Evolutionary conservation across 345 rosid genomes (phyloP).

Genomic region (Lumnitzera littorea): DNA sequence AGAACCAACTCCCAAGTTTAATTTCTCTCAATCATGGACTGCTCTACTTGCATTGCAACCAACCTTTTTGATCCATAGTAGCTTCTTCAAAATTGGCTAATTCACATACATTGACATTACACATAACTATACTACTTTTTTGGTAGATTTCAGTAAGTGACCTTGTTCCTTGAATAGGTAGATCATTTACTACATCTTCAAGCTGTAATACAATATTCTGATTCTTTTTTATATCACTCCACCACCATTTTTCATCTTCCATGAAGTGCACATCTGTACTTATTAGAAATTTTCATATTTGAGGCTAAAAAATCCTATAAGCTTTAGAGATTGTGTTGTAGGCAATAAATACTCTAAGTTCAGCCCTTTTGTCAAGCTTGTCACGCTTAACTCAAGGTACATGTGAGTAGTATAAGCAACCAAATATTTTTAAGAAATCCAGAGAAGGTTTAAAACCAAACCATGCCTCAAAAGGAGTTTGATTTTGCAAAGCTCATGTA

Average conservation of each 20-base stretch:
- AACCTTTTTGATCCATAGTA: background rate
- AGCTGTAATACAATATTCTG: too few species aligned
- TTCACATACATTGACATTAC: background rate
- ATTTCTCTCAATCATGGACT: slow-evolving; percentile 2
- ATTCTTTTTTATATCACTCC: background rate
- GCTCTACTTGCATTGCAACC: slow-evolving; percentile 3
- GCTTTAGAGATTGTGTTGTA: slow-evolving; percentile 6
- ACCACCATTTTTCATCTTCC: background rate
- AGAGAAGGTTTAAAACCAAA: background rate
- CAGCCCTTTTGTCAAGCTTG: slow-evolving; percentile 4
- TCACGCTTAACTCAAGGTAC: slow-evolving; percentile 6
- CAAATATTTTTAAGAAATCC: background rate
- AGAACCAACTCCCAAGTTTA: background rate
- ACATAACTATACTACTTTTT: background rate
- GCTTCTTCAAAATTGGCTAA: background rate
- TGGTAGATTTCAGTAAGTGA: background rate
- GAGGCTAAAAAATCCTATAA: slow-evolving; percentile 7
- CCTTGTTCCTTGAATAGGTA: slow-evolving; percentile 1
- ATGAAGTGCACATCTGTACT: background rate
- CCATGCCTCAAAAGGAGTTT: slow-evolving; percentile 1
- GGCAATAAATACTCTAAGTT: slow-evolving; percentile 3
- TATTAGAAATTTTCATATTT: background rate
- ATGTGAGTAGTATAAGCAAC: slow-evolving; percentile 1
- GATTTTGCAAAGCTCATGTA: background rate
- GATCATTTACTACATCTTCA: background rate